These are phyloP conservation scores for Dictyostelium intermedium DNA, from an alignment of 78 protist species.

Conservation along the genomic window DNA sequence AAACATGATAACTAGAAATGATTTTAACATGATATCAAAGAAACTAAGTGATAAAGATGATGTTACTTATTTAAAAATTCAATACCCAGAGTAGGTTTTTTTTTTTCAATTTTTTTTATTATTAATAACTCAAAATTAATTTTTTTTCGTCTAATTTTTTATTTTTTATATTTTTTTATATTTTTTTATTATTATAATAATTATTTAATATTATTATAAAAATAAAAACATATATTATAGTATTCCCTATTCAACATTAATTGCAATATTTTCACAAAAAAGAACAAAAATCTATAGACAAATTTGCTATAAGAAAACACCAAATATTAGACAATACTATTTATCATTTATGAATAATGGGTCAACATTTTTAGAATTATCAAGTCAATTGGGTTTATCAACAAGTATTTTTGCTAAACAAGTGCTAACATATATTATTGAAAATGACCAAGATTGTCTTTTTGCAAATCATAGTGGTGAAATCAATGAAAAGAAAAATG, in stretches of 20 bases:
- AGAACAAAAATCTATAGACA: conserved; percentile 15
- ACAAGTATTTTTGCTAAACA: conserved; percentile 14
- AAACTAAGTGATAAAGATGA: conserved; percentile 58
- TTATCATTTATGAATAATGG: background rate
- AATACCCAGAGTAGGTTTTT: conserved; percentile 20
- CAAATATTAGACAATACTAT: conserved; percentile 10
- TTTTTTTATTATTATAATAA: no score
- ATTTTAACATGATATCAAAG: conserved; percentile 32
- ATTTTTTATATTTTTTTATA: no score
- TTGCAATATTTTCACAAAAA: conserved; percentile 53
- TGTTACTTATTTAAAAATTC: background rate
- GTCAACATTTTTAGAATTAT: conserved; percentile 10
- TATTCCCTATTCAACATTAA: conserved; percentile 40
- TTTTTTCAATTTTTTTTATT: background rate
- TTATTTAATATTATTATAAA: no score
- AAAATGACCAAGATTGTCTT: background rate
- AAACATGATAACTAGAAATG: conserved; percentile 22
- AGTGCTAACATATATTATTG: conserved; percentile 7
- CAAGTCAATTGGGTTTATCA: conserved; percentile 6
- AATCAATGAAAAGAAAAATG: background rate
- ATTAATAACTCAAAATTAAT: background rate
- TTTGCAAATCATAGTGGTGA: background rate
- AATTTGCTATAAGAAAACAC: conserved; percentile 18
- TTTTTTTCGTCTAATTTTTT: no score
- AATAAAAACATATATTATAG: background rate